A percentile compares a stretch with the other conserved stretches of the same genome.
phyloP scores from a whole-genome alignment of 139 green algal genomes.

The Micractinium sp. region DNA sequence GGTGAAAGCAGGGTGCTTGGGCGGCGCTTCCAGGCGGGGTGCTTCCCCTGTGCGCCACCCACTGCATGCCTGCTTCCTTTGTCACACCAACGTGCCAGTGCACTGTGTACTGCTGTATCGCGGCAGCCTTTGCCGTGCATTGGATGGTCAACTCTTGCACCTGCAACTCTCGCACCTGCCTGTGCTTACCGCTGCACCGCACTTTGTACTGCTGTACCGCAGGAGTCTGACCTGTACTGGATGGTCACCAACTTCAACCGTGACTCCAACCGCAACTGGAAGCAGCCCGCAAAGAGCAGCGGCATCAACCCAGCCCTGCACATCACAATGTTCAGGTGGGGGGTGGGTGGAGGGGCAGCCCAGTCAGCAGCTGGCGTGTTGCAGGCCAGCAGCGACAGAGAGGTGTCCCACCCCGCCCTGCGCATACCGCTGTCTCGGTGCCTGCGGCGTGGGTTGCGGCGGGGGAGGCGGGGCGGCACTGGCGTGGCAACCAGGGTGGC shows the following conservation, averaged over 20 bases:
- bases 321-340: slow-evolving; percentile 34
- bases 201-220: neutral
- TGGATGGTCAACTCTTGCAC: too few relatives aligned
- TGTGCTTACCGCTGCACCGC: too few relatives aligned
- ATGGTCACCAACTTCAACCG: slow-evolving; percentile 43
- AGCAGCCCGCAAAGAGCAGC: slow-evolving; percentile 3
- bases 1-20: neutral
- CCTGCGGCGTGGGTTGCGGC: too few relatives aligned
- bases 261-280: slow-evolving; percentile 34
- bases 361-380: neutral
- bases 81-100: neutral
- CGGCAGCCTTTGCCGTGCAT: slow-evolving; percentile 23
- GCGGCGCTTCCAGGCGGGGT: too few relatives aligned
- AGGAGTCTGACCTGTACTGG: slow-evolving; percentile 46
- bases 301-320: slow-evolving; percentile 29
- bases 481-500: too few relatives aligned
- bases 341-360: neutral
- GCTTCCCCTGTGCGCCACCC: neutral
- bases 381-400: neutral
- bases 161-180: too few relatives aligned
- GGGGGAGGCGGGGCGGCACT: too few relatives aligned
- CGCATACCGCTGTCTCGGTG: too few relatives aligned
- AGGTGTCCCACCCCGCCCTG: too few relatives aligned
- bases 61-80: neutral
- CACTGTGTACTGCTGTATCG: neutral